Percentiles rank a stretch among this genome's conserved stretches.
Evolutionary conservation across 2,329 filamentous ascomycete species (phyloP).

Genomic region (Furcasterigmium furcatum): DNA sequence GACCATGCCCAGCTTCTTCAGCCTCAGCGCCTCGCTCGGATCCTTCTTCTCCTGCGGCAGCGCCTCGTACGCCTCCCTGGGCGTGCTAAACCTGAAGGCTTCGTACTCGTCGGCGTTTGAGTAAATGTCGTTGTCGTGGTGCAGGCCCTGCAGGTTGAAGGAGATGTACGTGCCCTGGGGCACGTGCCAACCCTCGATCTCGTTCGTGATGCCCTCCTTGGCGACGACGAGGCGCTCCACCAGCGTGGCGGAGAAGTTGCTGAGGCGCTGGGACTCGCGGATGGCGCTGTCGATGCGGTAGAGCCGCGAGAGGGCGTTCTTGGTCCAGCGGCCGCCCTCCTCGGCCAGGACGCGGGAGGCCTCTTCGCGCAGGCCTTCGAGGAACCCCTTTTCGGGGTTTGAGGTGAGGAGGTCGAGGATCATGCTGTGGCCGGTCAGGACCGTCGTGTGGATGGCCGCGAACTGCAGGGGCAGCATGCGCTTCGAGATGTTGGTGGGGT

Average conservation of each 20-base stretch:
- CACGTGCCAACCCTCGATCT: constrained; percentile 38
- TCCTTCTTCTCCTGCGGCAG: constrained; percentile 21
- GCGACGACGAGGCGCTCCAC: constrained; percentile 42
- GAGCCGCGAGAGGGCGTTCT: constrained; percentile 36
- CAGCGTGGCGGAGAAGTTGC: constrained; percentile 42
- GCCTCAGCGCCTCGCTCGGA: constrained; percentile 23
- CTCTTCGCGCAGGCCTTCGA: constrained; percentile 41
- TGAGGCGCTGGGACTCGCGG: constrained; percentile 48
- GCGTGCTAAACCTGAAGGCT: constrained; percentile 43
- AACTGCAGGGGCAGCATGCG: constrained; percentile 54
- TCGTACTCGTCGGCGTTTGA: constrained; percentile 39
- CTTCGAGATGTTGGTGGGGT: constrained; percentile 44
- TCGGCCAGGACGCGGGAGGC: constrained; percentile 26
- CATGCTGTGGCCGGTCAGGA: constrained; percentile 44
- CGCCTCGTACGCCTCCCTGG: constrained; percentile 32
- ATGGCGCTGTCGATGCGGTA: constrained; percentile 48
- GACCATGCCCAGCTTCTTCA: constrained; percentile 46
- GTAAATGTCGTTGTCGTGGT: constrained; percentile 44
- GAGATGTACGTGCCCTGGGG: constrained; percentile 40
- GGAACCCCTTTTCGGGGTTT: constrained; percentile 24
- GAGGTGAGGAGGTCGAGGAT: constrained; percentile 43
- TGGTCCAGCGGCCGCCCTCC: constrained; percentile 41
- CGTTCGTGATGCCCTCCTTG: constrained; percentile 28
- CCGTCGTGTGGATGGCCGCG: constrained; percentile 56
- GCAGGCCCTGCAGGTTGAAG: constrained; percentile 39